A percentile compares a stretch with the other conserved stretches of the same genome.
phyloP scores from a whole-genome alignment of 1,284 basidiomycete genomes.

The Austroboletus niveus region DNA sequence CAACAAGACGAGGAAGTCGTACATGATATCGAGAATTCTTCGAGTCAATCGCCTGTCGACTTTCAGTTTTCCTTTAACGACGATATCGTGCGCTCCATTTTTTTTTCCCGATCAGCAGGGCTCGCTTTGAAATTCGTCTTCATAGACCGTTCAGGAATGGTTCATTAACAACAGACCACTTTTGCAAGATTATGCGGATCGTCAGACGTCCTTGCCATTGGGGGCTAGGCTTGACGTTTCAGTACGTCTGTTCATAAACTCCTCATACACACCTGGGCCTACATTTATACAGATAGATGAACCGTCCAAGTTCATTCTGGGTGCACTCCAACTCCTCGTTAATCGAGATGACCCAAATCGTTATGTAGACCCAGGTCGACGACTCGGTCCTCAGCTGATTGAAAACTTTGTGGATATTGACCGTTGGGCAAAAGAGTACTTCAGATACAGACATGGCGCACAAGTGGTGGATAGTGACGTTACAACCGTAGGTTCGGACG shows the following conservation, averaged over 20 bases:
- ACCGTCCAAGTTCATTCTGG: conserved; percentile 25
- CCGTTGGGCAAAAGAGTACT: conserved; percentile 28
- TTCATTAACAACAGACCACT: conserved; percentile 22
- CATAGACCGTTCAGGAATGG: conserved; percentile 23
- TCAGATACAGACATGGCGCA: conserved; percentile 21
- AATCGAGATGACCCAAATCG: conserved; percentile 23
- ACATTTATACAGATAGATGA: conserved; percentile 24
- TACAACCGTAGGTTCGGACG: conserved; percentile 17
- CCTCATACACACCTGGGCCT: background rate
- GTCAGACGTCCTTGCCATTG: conserved; percentile 25
- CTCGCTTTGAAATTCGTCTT: background rate
- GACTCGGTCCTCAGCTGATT: conserved; percentile 30
- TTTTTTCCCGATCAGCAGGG: background rate
- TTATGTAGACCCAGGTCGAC: conserved; percentile 15
- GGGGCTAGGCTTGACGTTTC: conserved; percentile 26
- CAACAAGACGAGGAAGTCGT: background rate
- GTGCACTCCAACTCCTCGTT: conserved; percentile 27
- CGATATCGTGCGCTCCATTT: conserved; percentile 8
- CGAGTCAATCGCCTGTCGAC: background rate
- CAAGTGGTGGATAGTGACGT: conserved; percentile 16
- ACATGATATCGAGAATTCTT: background rate
- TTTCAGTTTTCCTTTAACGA: conserved; percentile 1
- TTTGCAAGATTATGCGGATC: conserved; percentile 29
- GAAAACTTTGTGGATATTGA: conserved; percentile 33
- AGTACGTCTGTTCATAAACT: conserved; percentile 7